phyloP scores from a whole-genome alignment of 176 grass and related monocot species.

The Eleusine indica region DNA sequence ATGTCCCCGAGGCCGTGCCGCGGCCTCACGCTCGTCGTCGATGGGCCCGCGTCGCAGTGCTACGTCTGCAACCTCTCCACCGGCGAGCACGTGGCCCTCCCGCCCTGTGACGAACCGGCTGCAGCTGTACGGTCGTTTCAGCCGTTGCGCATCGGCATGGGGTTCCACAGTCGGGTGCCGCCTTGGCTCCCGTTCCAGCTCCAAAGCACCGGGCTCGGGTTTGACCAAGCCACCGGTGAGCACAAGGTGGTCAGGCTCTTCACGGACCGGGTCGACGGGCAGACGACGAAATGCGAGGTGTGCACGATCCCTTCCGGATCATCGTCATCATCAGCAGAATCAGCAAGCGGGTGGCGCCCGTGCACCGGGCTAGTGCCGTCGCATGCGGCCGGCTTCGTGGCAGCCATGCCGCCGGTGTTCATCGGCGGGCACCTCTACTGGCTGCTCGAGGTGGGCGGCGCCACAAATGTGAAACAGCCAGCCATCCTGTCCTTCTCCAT shows the following conservation, averaged over 20 bases:
- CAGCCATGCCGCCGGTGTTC: constrained; percentile 12
- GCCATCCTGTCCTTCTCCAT: constrained; percentile 24
- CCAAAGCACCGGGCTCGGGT: constrained; percentile 28
- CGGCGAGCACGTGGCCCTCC: constrained; percentile 11
- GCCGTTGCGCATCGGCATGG: not conserved
- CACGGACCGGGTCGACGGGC: not conserved
- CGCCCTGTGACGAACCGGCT: constrained; percentile 14
- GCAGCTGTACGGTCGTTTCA: rapidly evolving
- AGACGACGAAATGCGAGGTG: constrained; percentile 18
- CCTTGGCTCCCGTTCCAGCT: not conserved
- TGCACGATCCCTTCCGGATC: not conserved
- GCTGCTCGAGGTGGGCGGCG: not conserved
- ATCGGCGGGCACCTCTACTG: constrained; percentile 22
- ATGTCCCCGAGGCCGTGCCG: constrained; percentile 27
- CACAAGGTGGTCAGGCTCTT: constrained; percentile 44
- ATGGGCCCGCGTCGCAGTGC: not conserved
- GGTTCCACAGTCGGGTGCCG: not conserved
- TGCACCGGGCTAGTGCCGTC: constrained; percentile 4
- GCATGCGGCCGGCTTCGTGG: not conserved
- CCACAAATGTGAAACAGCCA: not conserved
- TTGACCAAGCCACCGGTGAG: constrained; percentile 9
- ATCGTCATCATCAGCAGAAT: too few species aligned
- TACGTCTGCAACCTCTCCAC: constrained; percentile 36
- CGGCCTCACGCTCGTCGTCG: constrained; percentile 22
- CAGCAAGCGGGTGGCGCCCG: constrained; percentile 1